These are phyloP conservation scores for Populus deltoides DNA, from an alignment of 345 rosid genomes.

Conservation along the genomic window DNA sequence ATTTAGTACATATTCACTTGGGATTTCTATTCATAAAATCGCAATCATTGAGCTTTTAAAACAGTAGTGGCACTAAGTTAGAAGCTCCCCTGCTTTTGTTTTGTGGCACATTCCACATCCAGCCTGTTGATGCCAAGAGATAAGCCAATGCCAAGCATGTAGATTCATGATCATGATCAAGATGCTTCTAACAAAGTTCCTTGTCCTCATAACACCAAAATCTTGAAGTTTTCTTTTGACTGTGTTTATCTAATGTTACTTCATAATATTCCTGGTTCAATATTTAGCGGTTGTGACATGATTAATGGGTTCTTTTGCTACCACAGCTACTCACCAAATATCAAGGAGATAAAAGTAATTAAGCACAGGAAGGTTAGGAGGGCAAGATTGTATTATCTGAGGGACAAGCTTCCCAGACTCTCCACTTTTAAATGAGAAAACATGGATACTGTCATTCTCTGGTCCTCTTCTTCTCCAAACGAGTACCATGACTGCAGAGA, in stretches of 20 bases:
- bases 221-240: not conserved
- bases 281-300: not conserved
- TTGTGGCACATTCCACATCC: not conserved
- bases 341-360: constrained; percentile 68
- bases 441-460: not conserved
- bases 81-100: not conserved
- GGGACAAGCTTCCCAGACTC: constrained; percentile 89
- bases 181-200: not conserved
- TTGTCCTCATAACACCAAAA: not conserved
- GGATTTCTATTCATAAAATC: not conserved
- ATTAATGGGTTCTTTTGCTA: not conserved
- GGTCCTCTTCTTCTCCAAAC: not conserved
- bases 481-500: not conserved
- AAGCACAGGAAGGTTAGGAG: constrained; percentile 77
- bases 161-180: not conserved
- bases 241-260: not conserved
- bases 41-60: not conserved
- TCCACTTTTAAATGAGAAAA: constrained; percentile 71
- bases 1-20: not conserved
- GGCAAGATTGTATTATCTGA: constrained; percentile 78
- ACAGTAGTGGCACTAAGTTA: not conserved
- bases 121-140: not conserved
- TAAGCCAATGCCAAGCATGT: not conserved
- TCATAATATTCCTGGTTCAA: not conserved
- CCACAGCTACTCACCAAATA: constrained; percentile 72